A percentile compares a stretch with the other conserved stretches of the same genome.
phyloP scores from a whole-genome alignment of 495 filamentous ascomycete genomes.

The Neurospora sp. region DNA sequence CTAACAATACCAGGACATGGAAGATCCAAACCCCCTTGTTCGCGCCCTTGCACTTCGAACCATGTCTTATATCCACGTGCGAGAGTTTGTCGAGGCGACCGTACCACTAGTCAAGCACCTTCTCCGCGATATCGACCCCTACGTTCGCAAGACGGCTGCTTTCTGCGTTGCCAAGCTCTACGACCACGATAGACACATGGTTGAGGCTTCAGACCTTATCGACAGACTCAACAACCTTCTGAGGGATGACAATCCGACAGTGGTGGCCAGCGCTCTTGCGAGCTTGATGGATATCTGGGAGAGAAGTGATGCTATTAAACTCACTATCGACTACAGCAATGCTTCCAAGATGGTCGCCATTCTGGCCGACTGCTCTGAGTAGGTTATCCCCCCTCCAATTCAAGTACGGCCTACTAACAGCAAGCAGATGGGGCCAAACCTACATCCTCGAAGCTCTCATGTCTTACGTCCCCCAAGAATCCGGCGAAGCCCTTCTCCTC shows the following conservation, averaged over 20 bases:
- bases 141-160: slow-evolving; percentile 94
- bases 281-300: slow-evolving; percentile 98
- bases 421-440: slow-evolving; percentile 85
- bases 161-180: slow-evolving; percentile 97
- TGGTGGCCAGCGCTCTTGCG: slow-evolving; percentile 88
- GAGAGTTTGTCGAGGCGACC: slow-evolving; percentile 88
- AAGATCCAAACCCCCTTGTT: slow-evolving; percentile 85
- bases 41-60: slow-evolving; percentile 88
- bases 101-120: slow-evolving; percentile 73
- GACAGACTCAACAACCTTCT: slow-evolving; percentile 84
- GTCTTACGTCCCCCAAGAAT: slow-evolving; percentile 94
- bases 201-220: slow-evolving; percentile 85
- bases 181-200: slow-evolving; percentile 84
- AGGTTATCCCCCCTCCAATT: slow-evolving; percentile 22
- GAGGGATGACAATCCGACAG: slow-evolving; percentile 92
- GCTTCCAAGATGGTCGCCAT: slow-evolving; percentile 98
- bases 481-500: slow-evolving; percentile 73
- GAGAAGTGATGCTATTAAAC: slow-evolving; percentile 89
- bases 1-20: slow-evolving; percentile 64
- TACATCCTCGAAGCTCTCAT: slow-evolving; percentile 98
- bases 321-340: slow-evolving; percentile 95
- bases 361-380: slow-evolving; percentile 94
- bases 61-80: slow-evolving; percentile 95
- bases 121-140: slow-evolving; percentile 82
- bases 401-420: slow-evolving; percentile 10